Base-by-base conservation (phyloP, 2,329 filamentous ascomycete genomes). In the Aspergillus candidus region DNA sequence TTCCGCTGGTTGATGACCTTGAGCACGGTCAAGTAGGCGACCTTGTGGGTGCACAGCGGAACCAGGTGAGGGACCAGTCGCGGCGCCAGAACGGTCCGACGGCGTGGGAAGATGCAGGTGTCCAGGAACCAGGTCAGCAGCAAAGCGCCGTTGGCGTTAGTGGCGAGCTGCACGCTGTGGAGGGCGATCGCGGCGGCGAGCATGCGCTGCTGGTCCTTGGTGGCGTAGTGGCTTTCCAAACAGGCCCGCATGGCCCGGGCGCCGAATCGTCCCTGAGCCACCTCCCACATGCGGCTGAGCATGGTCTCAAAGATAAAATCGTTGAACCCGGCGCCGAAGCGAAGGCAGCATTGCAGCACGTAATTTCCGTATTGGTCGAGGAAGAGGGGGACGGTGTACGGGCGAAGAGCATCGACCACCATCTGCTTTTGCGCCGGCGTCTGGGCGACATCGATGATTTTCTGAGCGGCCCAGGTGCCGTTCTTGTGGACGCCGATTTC, bases 401-500 rank as follows among this genome's bases (percentile, higher is more conserved):
- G 83, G 3, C 84, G 84, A 27, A 97, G 75, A 53, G 88, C 79
- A 51, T 94, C 82, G 22, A 93, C 85, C 60, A 98, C 91, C 70
- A 88, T 73, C 37, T 75, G 72, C 83, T 93, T 91, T 69, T 97
- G 90, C 33, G 75, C 72, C 5, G 85, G 82, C 1, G 86, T 88
- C 69, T 93, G 88, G 65, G 89, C 91, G 6, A 95, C 88, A 59
- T 97, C 91, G 55, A 98, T 97, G 60, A 98, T 97, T 77, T 97
- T 98, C 70, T 98, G 93, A 1, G 93, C 93, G 43, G 93, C 93
- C 93, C 93, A 98, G 1, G 93, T 98, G 50, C 93, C 93, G 60
- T 98, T 98, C 79, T 98, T 98, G 77, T 98, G 93, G 6, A 96
- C 83, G 57, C 93, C 93, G 68, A 97, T 96, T 69, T 97, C 90